phyloP scores from a whole-genome alignment of 129 eudicot species.

The Chrysanthemum makinoi region DNA sequence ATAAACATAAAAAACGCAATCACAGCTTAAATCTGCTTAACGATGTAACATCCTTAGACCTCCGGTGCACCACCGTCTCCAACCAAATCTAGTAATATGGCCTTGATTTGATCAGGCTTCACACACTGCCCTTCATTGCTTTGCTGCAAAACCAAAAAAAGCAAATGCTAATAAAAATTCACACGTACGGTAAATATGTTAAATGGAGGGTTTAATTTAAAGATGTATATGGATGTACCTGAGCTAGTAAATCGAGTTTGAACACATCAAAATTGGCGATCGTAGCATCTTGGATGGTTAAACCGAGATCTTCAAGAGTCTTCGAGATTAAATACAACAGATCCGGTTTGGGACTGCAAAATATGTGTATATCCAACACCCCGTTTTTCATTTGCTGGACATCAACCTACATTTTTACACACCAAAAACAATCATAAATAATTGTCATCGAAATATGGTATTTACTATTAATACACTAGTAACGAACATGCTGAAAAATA shows the following conservation, averaged over 20 bases:
- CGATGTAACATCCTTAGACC: too few species aligned
- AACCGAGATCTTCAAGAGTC: constrained; percentile 60
- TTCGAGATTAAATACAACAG: constrained; percentile 59
- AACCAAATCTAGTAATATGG: background rate
- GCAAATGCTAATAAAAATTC: background rate
- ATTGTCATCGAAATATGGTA: too few species aligned
- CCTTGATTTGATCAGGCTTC: background rate
- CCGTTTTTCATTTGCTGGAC: constrained; percentile 64
- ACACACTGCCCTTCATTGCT: background rate
- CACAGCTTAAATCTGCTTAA: too few species aligned
- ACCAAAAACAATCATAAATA: background rate
- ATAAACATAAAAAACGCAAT: too few species aligned
- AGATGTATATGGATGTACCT: constrained; percentile 35
- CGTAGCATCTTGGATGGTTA: constrained; percentile 75
- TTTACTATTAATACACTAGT: background rate
- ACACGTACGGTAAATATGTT: too few species aligned
- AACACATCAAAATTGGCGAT: constrained; percentile 72
- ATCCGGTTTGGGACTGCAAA: constrained; percentile 67
- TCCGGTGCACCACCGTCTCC: background rate
- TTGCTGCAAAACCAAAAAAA: background rate
- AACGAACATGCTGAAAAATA: too few species aligned
- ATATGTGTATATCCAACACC: constrained; percentile 76
- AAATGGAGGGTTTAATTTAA: too few species aligned
- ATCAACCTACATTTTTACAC: constrained; percentile 49
- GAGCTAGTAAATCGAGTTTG: constrained; percentile 65